phyloP scores from a whole-genome alignment of 257 asterid genomes.

The Rehmannia glutinosa region DNA sequence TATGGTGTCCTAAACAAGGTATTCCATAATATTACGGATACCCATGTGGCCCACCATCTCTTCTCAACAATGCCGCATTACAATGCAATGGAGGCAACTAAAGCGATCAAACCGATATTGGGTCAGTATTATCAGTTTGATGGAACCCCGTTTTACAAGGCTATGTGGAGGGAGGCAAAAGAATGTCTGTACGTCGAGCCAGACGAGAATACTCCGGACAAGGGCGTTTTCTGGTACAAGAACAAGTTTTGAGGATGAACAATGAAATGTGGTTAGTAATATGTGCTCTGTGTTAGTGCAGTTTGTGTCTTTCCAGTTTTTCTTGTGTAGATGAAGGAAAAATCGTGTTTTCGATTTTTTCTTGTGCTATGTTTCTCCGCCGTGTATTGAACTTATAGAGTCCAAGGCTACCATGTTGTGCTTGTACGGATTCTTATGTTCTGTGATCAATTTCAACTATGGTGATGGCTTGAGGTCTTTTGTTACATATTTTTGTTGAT shows the following conservation, averaged over 20 bases:
- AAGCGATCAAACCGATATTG: constrained; percentile 57
- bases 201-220: constrained; percentile 31
- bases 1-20: constrained; percentile 57
- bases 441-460: neutral
- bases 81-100: constrained; percentile 70
- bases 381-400: neutral
- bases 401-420: neutral
- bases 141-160: constrained; percentile 47
- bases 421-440: neutral
- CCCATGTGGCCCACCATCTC: constrained; percentile 68
- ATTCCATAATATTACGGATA: constrained; percentile 65
- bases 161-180: constrained; percentile 63
- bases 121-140: constrained; percentile 58
- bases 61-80: constrained; percentile 75
- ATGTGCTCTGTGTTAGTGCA: neutral
- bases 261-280: neutral
- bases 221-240: constrained; percentile 61
- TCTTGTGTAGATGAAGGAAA: constrained; percentile 14
- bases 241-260: constrained; percentile 35
- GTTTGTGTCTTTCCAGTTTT: no score
- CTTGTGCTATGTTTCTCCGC: neutral
- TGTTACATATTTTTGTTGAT: neutral
- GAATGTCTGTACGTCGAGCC: constrained; percentile 61
- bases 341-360: neutral
- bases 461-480: neutral